phyloP scores from a whole-genome alignment of 2,329 filamentous ascomycete species.

The Hymenoscyphus fructigenus region DNA sequence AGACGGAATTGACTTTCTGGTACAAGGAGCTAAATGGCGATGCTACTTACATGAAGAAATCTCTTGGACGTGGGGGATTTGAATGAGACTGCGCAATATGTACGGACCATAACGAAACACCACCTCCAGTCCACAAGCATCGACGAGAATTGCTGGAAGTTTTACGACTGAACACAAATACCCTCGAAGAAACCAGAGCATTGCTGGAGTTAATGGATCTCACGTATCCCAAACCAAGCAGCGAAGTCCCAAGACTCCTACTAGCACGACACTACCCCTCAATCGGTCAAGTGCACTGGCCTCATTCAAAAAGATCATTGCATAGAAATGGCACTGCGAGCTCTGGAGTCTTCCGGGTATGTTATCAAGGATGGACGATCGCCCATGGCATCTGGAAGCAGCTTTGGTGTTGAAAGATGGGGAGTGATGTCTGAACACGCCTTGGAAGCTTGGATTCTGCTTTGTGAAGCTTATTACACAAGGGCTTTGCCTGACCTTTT shows the following conservation, averaged over 20 bases:
- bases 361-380: neutral
- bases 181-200: neutral
- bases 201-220: neutral
- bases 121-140: neutral
- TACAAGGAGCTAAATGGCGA: neutral
- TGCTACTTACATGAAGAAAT: neutral
- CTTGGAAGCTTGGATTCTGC: neutral
- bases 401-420: neutral
- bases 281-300: neutral
- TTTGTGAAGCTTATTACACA: neutral
- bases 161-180: neutral
- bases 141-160: neutral
- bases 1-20: neutral
- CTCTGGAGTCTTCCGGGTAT: neutral
- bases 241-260: neutral
- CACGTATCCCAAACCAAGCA: neutral
- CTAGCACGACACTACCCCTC: neutral
- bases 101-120: neutral
- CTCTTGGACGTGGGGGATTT: neutral
- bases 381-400: neutral
- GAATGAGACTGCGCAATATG: constrained; percentile 5
- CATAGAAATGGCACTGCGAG: neutral
- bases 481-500: neutral
- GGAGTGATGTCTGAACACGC: neutral
- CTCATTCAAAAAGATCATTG: neutral